A percentile compares a stretch with the other conserved stretches of the same genome.
These are phyloP conservation scores for Naganishia vaughanmartiniae DNA, from an alignment of 768 basidiomycete species.

Conservation along the genomic window DNA sequence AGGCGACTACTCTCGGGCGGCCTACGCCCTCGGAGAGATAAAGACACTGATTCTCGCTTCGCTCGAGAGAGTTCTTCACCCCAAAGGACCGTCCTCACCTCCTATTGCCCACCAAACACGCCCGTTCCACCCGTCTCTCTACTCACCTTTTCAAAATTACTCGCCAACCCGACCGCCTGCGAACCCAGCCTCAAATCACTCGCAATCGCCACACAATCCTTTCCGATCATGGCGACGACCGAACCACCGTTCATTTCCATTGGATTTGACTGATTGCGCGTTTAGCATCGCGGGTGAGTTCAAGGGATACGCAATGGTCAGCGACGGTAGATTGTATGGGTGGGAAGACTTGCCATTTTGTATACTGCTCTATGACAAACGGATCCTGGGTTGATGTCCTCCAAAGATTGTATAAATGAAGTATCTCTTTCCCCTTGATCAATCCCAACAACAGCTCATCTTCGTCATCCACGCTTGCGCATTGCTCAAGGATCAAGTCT, in stretches of 20 bases:
- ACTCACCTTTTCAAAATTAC: conserved; percentile 88
- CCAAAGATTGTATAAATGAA: too few species aligned
- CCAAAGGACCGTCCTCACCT: background rate
- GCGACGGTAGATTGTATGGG: background rate
- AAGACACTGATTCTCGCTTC: conserved; percentile 4
- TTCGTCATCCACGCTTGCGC: conserved; percentile 24
- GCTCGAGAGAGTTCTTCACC: background rate
- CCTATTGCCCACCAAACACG: background rate
- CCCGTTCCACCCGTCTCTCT: background rate
- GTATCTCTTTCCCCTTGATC: background rate
- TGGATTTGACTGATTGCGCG: conserved; percentile 25
- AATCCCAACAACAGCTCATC: background rate
- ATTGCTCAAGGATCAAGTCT: background rate
- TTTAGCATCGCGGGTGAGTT: too few species aligned
- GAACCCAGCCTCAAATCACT: conserved; percentile 86
- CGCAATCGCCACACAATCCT: conserved; percentile 97
- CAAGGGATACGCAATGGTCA: too few species aligned
- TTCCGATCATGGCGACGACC: conserved; percentile 98
- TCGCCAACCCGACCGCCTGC: conserved; percentile 77
- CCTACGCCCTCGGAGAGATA: too few species aligned
- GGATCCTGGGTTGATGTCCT: background rate
- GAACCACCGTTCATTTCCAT: conserved; percentile 97
- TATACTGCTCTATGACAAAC: background rate
- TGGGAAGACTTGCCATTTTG: background rate
- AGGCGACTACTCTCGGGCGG: background rate